A percentile compares a stretch with the other conserved stretches of the same genome.
Evolutionary conservation across 176 grass and related monocot species (phyloP).

Genomic region (Phyllostachys edulis): DNA sequence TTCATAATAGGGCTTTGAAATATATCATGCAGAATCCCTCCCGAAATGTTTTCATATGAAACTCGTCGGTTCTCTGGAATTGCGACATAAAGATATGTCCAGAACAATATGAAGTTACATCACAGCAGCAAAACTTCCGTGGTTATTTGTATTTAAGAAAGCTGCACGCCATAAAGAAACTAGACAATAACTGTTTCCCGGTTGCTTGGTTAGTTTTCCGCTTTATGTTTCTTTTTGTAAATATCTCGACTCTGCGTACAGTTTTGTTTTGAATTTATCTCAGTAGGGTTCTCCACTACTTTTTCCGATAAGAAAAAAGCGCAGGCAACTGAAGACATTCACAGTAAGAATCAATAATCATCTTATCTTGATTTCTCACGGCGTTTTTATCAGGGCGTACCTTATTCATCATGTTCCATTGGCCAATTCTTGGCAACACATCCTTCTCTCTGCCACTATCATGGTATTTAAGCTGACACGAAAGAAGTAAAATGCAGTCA

Average conservation of each 20-base stretch:
- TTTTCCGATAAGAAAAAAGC: not conserved
- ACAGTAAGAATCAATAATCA: not conserved
- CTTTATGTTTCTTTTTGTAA: not conserved
- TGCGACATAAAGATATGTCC: not conserved
- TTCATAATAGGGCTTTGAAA: not conserved
- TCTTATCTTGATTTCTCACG: not conserved
- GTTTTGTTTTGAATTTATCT: not conserved
- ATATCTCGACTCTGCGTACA: not conserved
- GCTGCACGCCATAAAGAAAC: not conserved
- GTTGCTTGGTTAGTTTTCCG: not conserved
- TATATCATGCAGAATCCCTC: not conserved
- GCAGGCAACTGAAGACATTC: not conserved
- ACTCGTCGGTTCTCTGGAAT: not conserved
- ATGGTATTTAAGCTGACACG: slow-evolving; percentile 85
- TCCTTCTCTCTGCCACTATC: slow-evolving; percentile 90
- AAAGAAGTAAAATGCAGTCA: not conserved
- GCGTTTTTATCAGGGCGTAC: slow-evolving; percentile 34
- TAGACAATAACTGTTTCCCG: not conserved
- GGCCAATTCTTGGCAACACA: slow-evolving; percentile 81
- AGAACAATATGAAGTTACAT: not conserved
- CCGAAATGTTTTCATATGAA: not conserved
- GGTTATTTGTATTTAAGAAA: not conserved
- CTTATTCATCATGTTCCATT: slow-evolving; percentile 99
- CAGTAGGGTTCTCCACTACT: not conserved
- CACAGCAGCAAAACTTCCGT: not conserved